phyloP scores from a whole-genome alignment of 2,329 filamentous ascomycete genomes.

The Helminthosporium solani region DNA sequence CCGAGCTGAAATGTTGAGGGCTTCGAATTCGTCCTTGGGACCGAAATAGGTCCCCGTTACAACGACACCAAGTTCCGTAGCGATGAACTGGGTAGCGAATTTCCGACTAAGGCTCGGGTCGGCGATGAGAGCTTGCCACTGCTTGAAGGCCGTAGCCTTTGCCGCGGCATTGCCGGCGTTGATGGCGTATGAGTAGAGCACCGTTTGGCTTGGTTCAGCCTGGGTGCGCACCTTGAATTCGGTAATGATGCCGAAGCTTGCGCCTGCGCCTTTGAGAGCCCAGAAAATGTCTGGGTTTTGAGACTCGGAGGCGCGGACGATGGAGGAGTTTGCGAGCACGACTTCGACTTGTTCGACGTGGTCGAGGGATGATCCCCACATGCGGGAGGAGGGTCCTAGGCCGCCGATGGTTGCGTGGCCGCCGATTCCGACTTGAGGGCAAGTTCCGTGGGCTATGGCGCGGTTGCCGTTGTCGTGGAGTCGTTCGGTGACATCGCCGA shows the following conservation, averaged over 20 bases:
- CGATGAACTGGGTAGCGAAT: constrained; percentile 36
- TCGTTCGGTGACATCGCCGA: constrained; percentile 43
- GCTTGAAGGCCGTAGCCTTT: constrained; percentile 36
- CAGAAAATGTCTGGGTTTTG: constrained; percentile 46
- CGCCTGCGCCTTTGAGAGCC: constrained; percentile 45
- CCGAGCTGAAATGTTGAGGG: constrained; percentile 31
- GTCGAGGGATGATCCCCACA: constrained; percentile 38
- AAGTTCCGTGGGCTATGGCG: constrained; percentile 53
- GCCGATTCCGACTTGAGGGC: constrained; percentile 39
- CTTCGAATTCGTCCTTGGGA: constrained; percentile 32
- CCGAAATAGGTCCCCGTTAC: constrained; percentile 40
- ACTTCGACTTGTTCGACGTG: constrained; percentile 40
- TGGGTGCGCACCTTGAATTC: constrained; percentile 43
- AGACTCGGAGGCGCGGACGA: constrained; percentile 40
- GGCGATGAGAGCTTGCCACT: constrained; percentile 38
- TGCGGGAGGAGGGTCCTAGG: constrained; percentile 34
- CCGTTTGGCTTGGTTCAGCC: constrained; percentile 32
- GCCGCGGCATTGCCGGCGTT: constrained; percentile 20
- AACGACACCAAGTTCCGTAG: constrained; percentile 33
- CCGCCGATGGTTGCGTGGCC: constrained; percentile 42
- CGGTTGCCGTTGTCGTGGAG: constrained; percentile 39
- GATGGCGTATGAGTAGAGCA: constrained; percentile 38
- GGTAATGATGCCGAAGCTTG: constrained; percentile 46
- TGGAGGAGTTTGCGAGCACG: constrained; percentile 43
- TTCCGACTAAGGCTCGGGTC: constrained; percentile 35